These are phyloP conservation scores for Yamadazyma atlantica DNA, from an alignment of 1,139 yeast species.

Conservation along the genomic window DNA sequence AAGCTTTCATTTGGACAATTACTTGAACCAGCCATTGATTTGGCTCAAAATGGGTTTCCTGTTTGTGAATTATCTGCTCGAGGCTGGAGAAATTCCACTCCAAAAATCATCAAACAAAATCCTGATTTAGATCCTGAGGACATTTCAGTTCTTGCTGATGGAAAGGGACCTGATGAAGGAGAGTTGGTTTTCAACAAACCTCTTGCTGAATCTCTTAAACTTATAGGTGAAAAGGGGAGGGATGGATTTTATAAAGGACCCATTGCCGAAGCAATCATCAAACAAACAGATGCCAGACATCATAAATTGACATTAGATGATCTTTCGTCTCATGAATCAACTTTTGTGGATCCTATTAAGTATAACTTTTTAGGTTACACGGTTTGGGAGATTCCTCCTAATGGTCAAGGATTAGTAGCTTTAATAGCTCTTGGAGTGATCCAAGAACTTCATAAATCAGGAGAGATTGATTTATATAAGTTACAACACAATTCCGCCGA, in stretches of 20 bases:
- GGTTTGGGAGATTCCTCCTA: conserved; percentile 80
- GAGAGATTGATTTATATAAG: conserved; percentile 42
- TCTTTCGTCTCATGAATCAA: conserved; percentile 50
- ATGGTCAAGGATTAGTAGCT: conserved; percentile 78
- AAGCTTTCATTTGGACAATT: conserved; percentile 59
- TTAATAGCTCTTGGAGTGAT: conserved; percentile 68
- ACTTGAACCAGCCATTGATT: conserved; percentile 66
- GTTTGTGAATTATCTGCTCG: conserved; percentile 58
- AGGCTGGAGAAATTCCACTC: conserved; percentile 47
- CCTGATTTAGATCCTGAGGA: conserved; percentile 24
- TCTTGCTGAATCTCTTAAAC: conserved; percentile 54
- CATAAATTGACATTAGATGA: conserved; percentile 61
- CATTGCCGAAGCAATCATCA: conserved; percentile 65
- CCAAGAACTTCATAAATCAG: conserved; percentile 50
- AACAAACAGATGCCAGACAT: conserved; percentile 49
- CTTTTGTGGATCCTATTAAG: conserved; percentile 61
- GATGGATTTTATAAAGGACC: conserved; percentile 69
- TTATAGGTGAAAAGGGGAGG: conserved; percentile 57
- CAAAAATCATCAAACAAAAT: conserved; percentile 40
- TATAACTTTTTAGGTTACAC: conserved; percentile 44
- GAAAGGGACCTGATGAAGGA: conserved; percentile 55
- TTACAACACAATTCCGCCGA: conserved; percentile 69
- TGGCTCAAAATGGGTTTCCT: conserved; percentile 69
- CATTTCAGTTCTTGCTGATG: conserved; percentile 31
- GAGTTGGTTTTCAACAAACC: conserved; percentile 54